Evolutionary conservation across 805 yeast genomes (phyloP).

Genomic region (Ogataea neopini): DNA sequence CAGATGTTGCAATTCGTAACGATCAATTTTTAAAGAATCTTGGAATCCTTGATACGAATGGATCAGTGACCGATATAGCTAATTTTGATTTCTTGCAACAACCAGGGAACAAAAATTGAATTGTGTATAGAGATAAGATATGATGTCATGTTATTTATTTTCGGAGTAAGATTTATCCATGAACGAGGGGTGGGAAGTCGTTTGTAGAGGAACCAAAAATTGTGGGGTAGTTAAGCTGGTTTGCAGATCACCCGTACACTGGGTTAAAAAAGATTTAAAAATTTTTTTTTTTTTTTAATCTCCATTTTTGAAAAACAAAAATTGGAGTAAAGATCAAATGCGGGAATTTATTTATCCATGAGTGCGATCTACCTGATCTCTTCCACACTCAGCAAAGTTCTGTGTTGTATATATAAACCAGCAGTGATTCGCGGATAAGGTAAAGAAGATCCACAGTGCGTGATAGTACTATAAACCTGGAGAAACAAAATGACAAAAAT

Average conservation of each 20-base stretch:
- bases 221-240: constrained; percentile 2
- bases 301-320: neutral
- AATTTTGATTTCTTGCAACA: constrained; percentile 6
- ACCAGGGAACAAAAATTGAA: neutral
- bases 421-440: neutral
- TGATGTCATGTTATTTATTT: neutral
- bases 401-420: neutral
- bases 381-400: too few species aligned
- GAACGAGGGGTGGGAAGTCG: too few species aligned
- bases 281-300: neutral
- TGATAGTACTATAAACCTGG: neutral
- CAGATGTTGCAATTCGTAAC: constrained; percentile 3
- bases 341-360: constrained; percentile 1
- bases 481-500: neutral
- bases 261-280: neutral
- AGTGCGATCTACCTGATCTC: neutral
- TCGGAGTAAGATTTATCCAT: neutral
- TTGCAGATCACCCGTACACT: constrained; percentile 2
- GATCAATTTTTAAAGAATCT: constrained; percentile 8
- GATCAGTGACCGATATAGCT: neutral
- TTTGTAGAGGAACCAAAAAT: too few species aligned
- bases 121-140: neutral
- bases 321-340: neutral
- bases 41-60: neutral
- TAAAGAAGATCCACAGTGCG: too few species aligned